phyloP scores from a whole-genome alignment of 2,329 filamentous ascomycete genomes.

The Thelonectria blattea region DNA sequence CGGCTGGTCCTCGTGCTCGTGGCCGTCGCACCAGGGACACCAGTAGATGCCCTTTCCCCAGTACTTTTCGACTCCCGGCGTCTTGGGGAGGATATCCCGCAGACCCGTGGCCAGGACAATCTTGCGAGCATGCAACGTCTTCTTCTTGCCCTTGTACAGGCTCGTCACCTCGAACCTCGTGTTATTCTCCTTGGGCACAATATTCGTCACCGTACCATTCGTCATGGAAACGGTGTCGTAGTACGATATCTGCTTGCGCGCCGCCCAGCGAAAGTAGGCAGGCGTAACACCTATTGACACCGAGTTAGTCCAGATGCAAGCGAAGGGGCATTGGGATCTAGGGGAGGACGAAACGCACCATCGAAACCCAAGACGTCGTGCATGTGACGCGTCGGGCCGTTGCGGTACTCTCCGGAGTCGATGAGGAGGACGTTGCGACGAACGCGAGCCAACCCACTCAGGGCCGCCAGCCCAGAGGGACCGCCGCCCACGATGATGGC shows the following conservation, averaged over 20 bases:
- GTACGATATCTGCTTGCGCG: constrained; percentile 57
- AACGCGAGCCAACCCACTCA: constrained; percentile 65
- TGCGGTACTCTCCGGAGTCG: constrained; percentile 65
- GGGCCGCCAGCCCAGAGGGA: constrained; percentile 58
- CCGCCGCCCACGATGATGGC: constrained; percentile 64
- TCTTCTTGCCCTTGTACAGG: constrained; percentile 25
- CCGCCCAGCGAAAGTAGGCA: constrained; percentile 59
- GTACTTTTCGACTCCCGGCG: constrained; percentile 59
- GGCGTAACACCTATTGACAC: constrained; percentile 55
- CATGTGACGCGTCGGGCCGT: constrained; percentile 61
- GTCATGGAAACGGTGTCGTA: constrained; percentile 57
- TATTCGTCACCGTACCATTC: constrained; percentile 59
- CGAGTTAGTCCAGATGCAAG: background rate
- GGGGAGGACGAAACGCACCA: constrained; percentile 45
- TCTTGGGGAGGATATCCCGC: constrained; percentile 58
- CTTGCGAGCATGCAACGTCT: constrained; percentile 55
- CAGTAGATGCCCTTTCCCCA: constrained; percentile 67
- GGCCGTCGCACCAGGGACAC: constrained; percentile 70
- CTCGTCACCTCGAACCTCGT: constrained; percentile 53
- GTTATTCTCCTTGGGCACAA: constrained; percentile 47
- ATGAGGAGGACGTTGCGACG: constrained; percentile 60
- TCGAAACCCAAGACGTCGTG: constrained; percentile 68
- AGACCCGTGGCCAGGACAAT: constrained; percentile 65
- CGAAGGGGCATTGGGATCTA: too few relatives aligned
- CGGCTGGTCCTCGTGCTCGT: constrained; percentile 64